Base-by-base conservation (phyloP, 306 rosid genomes). In the Herpetospermum pedunculosum region DNA sequence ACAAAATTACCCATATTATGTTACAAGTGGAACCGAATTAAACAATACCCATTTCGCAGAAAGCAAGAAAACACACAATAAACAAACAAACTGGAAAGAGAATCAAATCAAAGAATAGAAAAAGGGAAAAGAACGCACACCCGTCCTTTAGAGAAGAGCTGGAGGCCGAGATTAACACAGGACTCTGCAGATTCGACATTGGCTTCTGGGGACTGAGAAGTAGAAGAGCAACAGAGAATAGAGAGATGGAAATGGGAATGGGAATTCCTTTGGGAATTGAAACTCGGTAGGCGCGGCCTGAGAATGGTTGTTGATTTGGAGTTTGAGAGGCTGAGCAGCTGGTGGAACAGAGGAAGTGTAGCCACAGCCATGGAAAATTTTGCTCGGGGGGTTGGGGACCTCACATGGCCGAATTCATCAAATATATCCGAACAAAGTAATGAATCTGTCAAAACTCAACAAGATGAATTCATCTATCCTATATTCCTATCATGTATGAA, bases 101-200 rank as follows among this genome's bases (percentile, higher is more conserved):
- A 79, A 72, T 59, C 18, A 16, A 11, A 37, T 16, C 29, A 16
- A 14, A 69, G 28, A 7, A 21, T 26, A 57, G 2, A 12, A n/a
- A 59, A 78, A 8, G 23, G 18, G n/a, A 32, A 62, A 53, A 34
- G 28, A 50, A 23, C 38, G 15, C 59, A 60, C 77, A 94, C 98
- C 96, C 91, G 83, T 73, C 98, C 98, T 86, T 79, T 91, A 83
- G 97, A 87, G 84, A 94, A 94, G 47, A 91, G 95, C 76, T 89
- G 80, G 84, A 94, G 98, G 64, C 98, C 98, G 77, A 81, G 81
- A 82, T 91, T 89, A 80, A 94, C 95, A 57, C 84, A 87, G 63
- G 92, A 86, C 82, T 91, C 97, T 23, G 97, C 90, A 11, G 96
- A 91, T 75, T 88, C 77, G 54, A 81, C 29, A 44, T 81, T 76